These are phyloP conservation scores for Paspalum notatum DNA, from an alignment of 176 grass and related monocot genomes.

Conservation along the genomic window DNA sequence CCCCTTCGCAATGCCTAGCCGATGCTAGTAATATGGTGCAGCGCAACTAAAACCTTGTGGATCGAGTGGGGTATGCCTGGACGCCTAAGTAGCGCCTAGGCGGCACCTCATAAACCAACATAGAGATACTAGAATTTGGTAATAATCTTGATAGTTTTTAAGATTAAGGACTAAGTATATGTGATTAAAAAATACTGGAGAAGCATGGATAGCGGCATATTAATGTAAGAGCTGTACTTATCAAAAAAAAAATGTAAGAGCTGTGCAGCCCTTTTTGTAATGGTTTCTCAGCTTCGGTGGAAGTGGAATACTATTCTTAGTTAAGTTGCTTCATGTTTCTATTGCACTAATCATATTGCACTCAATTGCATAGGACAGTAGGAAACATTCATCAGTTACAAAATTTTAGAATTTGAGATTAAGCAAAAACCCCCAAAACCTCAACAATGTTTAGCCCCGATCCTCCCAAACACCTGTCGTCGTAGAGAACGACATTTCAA, in stretches of 20 bases:
- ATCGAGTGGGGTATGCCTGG: too few relatives aligned
- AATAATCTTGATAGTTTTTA: not conserved
- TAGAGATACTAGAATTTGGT: not conserved
- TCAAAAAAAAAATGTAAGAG: not conserved
- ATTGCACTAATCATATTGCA: not conserved
- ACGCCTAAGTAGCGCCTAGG: too few relatives aligned
- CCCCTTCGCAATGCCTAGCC: too few relatives aligned
- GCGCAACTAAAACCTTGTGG: too few relatives aligned
- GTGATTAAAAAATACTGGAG: not conserved
- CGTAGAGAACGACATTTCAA: not conserved
- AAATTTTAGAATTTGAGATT: not conserved
- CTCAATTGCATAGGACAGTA: not conserved
- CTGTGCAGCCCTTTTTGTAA: not conserved
- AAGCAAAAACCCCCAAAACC: not conserved
- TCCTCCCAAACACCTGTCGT: not conserved
- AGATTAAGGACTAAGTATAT: conserved; percentile 2
- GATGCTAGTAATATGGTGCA: too few relatives aligned
- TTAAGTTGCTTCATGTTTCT: not conserved
- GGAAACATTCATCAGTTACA: not conserved
- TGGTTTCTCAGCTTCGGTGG: not conserved
- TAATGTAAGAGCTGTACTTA: not conserved
- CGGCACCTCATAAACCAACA: too few relatives aligned
- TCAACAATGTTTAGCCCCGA: not conserved
- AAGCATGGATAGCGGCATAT: not conserved
- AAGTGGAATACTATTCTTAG: not conserved